Percentiles rank a stretch among this genome's conserved stretches.
phyloP scores from a whole-genome alignment of 495 filamentous ascomycete species.

The Podospora australis region DNA sequence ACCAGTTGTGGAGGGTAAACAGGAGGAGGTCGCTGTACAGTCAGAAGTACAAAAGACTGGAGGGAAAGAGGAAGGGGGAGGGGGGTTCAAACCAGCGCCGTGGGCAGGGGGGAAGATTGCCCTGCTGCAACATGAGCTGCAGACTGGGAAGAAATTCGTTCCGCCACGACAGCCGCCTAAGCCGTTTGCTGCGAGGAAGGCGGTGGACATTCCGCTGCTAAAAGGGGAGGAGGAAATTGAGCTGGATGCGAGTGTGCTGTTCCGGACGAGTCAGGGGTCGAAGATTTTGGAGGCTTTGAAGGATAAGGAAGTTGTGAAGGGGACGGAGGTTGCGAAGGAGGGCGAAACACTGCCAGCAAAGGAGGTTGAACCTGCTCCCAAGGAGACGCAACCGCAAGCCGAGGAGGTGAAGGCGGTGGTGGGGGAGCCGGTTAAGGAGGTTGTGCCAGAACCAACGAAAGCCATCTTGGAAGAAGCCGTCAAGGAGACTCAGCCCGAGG shows the following conservation, averaged over 20 bases:
- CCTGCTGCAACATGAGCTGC: conserved; percentile 1
- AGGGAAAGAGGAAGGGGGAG: not conserved
- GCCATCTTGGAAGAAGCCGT: not conserved
- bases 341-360: not conserved
- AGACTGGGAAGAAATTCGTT: no score
- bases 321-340: not conserved
- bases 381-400: no score
- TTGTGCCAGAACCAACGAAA: not conserved
- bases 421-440: not conserved
- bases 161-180: conserved; percentile 4
- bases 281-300: conserved; percentile 25
- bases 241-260: conserved; percentile 31
- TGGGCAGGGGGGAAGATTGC: conserved; percentile 12
- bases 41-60: no score
- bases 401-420: not conserved
- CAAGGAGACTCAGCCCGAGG: not conserved
- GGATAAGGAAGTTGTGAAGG: conserved; percentile 4
- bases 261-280: conserved; percentile 30
- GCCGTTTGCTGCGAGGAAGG: not conserved
- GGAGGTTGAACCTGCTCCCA: not conserved
- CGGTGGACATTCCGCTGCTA: not conserved
- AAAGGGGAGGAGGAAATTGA: conserved; percentile 2
- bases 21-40: no score
- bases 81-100: conserved; percentile 6
- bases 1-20: no score